Evolutionary conservation across 495 filamentous ascomycete genomes (phyloP), one percentile per base, ranked within the genome.

Genomic region (Penicillium psychrofluorescens): DNA sequence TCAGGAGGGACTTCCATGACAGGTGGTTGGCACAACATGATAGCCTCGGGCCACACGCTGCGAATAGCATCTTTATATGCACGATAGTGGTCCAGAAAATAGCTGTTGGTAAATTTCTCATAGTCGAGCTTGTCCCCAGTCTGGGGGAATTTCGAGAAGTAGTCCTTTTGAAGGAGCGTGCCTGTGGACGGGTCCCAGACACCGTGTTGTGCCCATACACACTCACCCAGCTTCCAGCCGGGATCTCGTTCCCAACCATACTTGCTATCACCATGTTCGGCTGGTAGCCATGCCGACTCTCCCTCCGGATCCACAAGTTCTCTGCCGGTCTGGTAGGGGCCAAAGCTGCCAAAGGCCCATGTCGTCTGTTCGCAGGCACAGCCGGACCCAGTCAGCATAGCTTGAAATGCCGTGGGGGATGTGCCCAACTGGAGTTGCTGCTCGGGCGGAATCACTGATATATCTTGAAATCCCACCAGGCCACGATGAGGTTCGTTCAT

Each of bases 161-260:
- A 97, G 55, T 94, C 83, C 56, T 90, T 92, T 48, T 77, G 79
- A 29, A 94, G 62, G 2, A 98, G 67, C 11, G 76, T 78, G 58
- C 95, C 88, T 7, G 74, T 83, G 0, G 74, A 71, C 7, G 86
- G 85, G 57, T 97, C 90, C 92, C 92, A 98, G 0, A 97, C 80
- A 5, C 89, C 90, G 64, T 97, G 90, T 50, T 97, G 92, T 10
- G 94, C 92, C 92, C 92, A 98, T 28, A 97, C 50, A 58, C 92
- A 96, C 63, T 94, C 81, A 11, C 91, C 94, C 8, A 98, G 64
- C 53, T 84, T 92, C 92, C 92, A 98, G 8, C 70, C 80, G 10
- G 85, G 77, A 55, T 92, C 90, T 50, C 92, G 78, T 51, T 83
- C 87, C 82, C 88, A 98, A 32, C 88, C 90, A 57, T 98, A 98